Conservation (phyloP, 2,329 filamentous ascomycete genomes). For the Scedosporium dehoogii region DNA sequence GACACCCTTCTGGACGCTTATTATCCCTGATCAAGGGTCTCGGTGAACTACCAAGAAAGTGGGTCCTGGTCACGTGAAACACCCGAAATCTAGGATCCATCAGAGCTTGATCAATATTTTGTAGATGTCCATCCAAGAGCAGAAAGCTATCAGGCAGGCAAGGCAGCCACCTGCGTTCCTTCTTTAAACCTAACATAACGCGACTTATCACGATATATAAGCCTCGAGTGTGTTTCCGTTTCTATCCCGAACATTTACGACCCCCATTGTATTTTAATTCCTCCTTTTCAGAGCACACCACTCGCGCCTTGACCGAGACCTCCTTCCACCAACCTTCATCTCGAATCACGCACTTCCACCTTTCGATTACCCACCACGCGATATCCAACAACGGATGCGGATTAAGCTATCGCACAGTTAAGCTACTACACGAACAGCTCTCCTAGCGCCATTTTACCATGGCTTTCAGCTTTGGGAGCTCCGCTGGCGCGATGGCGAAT, state of each 20-base stretch:
- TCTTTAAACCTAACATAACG: not conserved
- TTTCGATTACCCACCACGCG: not conserved
- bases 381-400: not conserved
- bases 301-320: not conserved
- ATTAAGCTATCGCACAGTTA: not conserved
- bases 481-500: constrained; percentile 32
- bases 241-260: not conserved
- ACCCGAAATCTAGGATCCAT: not conserved
- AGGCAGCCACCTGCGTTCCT: not conserved
- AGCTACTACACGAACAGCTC: not conserved
- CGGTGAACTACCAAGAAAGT: not conserved
- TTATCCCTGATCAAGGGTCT: not conserved
- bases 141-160: not conserved
- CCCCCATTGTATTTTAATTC: not conserved
- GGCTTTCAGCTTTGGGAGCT: constrained; percentile 54
- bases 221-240: not conserved
- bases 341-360: not conserved
- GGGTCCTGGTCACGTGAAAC: not conserved
- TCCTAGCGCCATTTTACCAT: constrained; percentile 25
- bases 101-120: not conserved
- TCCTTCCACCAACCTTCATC: not conserved
- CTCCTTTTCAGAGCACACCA: not conserved
- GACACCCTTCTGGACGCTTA: not conserved
- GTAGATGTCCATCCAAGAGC: not conserved
- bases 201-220: constrained; percentile 1